Evolutionary conservation across 1,284 basidiomycete genomes (phyloP).

Genomic region (Sanghuangporus weigelae): DNA sequence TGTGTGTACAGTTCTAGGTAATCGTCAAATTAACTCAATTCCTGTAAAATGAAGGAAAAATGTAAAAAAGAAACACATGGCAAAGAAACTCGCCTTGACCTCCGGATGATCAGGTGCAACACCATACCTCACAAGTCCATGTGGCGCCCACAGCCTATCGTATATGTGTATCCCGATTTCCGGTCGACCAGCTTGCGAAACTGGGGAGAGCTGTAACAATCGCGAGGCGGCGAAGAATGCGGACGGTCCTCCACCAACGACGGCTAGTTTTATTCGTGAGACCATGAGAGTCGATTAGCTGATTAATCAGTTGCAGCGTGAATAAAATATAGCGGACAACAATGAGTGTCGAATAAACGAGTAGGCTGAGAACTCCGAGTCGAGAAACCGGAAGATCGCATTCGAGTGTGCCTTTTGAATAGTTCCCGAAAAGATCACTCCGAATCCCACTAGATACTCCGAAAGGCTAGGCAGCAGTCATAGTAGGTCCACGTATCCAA

Average conservation of each 20-base stretch:
- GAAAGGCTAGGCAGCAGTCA: no score
- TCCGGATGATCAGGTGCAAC: constrained; percentile 99
- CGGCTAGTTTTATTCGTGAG: constrained; percentile 54
- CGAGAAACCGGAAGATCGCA: neutral
- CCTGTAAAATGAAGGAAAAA: neutral
- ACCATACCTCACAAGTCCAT: constrained; percentile 93
- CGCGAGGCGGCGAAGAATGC: constrained; percentile 93
- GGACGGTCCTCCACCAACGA: constrained; percentile 89
- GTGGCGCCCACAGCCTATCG: constrained; percentile 91
- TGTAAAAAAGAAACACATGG: neutral
- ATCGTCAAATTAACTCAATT: neutral
- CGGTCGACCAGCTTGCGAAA: constrained; percentile 31
- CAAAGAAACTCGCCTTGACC: constrained; percentile 67
- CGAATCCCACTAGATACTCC: no score
- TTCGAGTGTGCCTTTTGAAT: no score
- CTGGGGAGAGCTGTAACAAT: constrained; percentile 60
- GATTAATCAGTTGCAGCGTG: neutral
- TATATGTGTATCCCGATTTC: constrained; percentile 78
- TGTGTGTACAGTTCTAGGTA: constrained; percentile 89
- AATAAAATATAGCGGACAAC: no score
- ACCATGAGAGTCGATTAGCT: neutral
- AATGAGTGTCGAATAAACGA: neutral
- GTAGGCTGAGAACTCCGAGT: neutral
- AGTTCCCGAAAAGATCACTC: no score
- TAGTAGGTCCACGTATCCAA: no score